Evolutionary conservation across 352 stramenopile species (phyloP), one percentile per base, ranked within the genome.

Genomic region (Pythium dissotocum): DNA sequence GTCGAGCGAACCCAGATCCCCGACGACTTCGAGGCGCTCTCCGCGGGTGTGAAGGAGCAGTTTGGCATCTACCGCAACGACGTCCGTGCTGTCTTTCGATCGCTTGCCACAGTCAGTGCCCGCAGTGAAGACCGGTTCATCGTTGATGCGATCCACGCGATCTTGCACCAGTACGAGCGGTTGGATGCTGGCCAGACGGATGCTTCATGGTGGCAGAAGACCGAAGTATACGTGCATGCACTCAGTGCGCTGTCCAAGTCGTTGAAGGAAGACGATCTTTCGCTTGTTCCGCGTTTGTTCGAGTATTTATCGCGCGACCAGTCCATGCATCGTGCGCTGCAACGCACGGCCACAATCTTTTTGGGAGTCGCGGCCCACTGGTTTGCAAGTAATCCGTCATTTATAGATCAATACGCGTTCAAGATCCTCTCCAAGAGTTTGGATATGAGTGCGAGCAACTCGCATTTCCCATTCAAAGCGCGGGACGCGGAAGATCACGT

Each of bases 171-270:
- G 63, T 94, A 91, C 56, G 86, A 91, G 67, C 66, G 68, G 18
- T 61, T 66, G 8, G 82, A 90, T 55, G 74, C 78, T 2, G 76
- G 78, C 6, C 36, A 75, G 6, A 51, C 55, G 4, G 32, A 69
- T 2, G 65, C 63, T 46, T 65, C 69, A 78, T 94, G 84, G 86
- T 94, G 84, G 84, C 75, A 77, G 46, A 78, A 75, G 53, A 90
- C 82, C 1, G 86, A 94, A 71, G 86, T 94, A n/a, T 93, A 91
- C 61, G 84, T 94, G 8, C 86, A 94, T 32, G 84, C 86, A 38
- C 73, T 94, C 46, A 94, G 84, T 70, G 86, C 86, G 21, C 49
- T 94, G 49, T 91, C 86, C 57, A 94, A 93, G 77, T 94, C 83
- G 26, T 80, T 94, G 59, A 79, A 84, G 13, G 79, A 92, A 55